Percentiles rank a stretch among this genome's conserved stretches.
Conservation (phyloP, 805 yeast species). For the Candida ortonii region DNA sequence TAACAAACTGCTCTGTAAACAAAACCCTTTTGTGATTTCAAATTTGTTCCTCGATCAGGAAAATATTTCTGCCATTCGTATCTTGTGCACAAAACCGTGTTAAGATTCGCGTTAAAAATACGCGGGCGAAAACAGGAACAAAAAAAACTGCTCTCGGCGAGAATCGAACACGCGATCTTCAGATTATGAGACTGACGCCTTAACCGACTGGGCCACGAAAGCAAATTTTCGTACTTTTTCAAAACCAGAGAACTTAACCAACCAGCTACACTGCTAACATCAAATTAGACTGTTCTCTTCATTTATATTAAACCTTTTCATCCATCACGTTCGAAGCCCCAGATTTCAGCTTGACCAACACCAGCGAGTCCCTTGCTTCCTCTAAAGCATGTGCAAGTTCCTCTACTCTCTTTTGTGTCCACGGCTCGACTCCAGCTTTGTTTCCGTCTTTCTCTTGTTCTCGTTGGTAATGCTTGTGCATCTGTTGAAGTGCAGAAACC, state of each 20-base stretch:
- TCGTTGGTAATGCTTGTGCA: conserved; percentile 42
- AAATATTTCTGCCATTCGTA: conserved; percentile 1
- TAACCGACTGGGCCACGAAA: conserved; percentile 41
- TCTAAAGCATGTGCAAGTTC: conserved; percentile 45
- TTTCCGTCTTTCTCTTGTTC: conserved; percentile 42
- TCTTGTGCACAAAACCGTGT: no score
- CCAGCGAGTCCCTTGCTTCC: conserved; percentile 58
- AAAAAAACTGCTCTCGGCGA: conserved; percentile 35
- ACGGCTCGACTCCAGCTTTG: conserved; percentile 30
- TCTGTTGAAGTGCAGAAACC: conserved; percentile 43
- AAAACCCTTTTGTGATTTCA: conserved; percentile 5
- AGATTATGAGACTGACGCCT: conserved; percentile 42
- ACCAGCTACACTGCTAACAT: not conserved
- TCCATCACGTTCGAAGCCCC: not conserved
- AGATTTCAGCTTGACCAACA: conserved; percentile 44
- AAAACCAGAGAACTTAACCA: not conserved
- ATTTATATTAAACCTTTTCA: not conserved
- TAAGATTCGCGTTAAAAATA: no score
- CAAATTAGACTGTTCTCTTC: conserved; percentile 6
- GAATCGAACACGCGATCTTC: conserved; percentile 42
- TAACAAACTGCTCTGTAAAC: conserved; percentile 1
- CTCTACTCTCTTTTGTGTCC: conserved; percentile 50
- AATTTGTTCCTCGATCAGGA: conserved; percentile 5
- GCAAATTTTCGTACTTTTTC: conserved; percentile 12
- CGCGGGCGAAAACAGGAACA: conserved; percentile 1